Conservation (phyloP, 2,329 filamentous ascomycete species). For the Lachnellula hyalina region DNA sequence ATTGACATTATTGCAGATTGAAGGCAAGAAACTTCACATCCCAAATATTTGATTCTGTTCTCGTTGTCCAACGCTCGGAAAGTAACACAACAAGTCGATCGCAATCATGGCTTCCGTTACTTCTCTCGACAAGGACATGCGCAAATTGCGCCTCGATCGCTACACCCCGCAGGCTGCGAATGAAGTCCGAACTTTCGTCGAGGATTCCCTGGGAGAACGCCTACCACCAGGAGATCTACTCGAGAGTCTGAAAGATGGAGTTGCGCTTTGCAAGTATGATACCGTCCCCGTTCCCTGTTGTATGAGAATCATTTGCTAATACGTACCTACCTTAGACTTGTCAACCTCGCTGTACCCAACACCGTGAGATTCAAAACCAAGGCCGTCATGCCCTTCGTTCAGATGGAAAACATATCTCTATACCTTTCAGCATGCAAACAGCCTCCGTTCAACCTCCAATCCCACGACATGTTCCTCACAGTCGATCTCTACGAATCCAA, state of each 20-base stretch:
- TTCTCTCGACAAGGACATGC: constrained; percentile 92
- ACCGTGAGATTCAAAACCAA: constrained; percentile 80
- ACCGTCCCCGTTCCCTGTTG: neutral
- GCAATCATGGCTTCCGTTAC: constrained; percentile 80
- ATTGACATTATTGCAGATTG: neutral
- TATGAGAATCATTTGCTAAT: constrained; percentile 5
- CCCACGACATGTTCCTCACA: constrained; percentile 94
- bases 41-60: neutral
- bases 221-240: constrained; percentile 73
- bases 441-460: constrained; percentile 78
- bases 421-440: constrained; percentile 86
- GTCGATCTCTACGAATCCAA: constrained; percentile 95
- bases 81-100: constrained; percentile 2
- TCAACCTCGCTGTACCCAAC: constrained; percentile 71
- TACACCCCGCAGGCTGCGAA: constrained; percentile 89
- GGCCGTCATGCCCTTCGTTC: constrained; percentile 94
- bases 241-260: constrained; percentile 82
- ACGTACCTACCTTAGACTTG: constrained; percentile 46
- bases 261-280: constrained; percentile 82
- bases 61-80: neutral
- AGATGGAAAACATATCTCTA: constrained; percentile 99
- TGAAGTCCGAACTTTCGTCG: constrained; percentile 82
- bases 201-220: constrained; percentile 68
- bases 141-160: constrained; percentile 83
- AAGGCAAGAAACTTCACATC: neutral